phyloP scores from a whole-genome alignment of 768 basidiomycete genomes.

The Pleurotus sapidus region DNA sequence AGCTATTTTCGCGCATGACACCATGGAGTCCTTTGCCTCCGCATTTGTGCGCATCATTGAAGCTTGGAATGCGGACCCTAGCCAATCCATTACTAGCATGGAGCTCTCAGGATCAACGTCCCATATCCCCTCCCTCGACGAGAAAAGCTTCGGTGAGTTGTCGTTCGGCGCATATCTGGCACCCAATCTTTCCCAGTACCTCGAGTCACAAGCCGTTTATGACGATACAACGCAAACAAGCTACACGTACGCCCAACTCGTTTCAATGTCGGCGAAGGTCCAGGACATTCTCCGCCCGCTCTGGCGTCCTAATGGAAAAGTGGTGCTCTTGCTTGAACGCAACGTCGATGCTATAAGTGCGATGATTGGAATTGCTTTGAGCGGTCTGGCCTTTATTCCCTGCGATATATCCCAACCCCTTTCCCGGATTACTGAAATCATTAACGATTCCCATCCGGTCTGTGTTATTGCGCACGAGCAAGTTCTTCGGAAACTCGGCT shows the following conservation, averaged over 20 bases:
- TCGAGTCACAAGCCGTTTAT: constrained; percentile 6
- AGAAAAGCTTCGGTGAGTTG: background rate
- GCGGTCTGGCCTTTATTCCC: background rate
- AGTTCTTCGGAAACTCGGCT: background rate
- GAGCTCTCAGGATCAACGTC: background rate
- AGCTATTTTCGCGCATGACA: background rate
- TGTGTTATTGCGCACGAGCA: background rate
- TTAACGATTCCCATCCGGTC: background rate
- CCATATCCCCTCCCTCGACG: background rate
- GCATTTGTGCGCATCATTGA: background rate
- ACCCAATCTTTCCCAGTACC: background rate
- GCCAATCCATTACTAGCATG: background rate
- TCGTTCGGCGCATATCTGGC: background rate
- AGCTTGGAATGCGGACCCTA: background rate
- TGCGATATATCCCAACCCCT: background rate
- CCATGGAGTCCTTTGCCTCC: background rate
- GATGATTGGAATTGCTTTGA: background rate
- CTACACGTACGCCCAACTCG: constrained; percentile 8
- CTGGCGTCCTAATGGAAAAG: background rate
- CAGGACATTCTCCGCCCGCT: background rate
- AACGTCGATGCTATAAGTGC: background rate
- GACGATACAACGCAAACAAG: constrained; percentile 7
- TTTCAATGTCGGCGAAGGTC: background rate
- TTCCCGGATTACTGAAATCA: background rate
- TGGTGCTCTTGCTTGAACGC: background rate